These are phyloP conservation scores for Amorphotheca resinae DNA, from an alignment of 495 filamentous ascomycete genomes.

Conservation along the genomic window DNA sequence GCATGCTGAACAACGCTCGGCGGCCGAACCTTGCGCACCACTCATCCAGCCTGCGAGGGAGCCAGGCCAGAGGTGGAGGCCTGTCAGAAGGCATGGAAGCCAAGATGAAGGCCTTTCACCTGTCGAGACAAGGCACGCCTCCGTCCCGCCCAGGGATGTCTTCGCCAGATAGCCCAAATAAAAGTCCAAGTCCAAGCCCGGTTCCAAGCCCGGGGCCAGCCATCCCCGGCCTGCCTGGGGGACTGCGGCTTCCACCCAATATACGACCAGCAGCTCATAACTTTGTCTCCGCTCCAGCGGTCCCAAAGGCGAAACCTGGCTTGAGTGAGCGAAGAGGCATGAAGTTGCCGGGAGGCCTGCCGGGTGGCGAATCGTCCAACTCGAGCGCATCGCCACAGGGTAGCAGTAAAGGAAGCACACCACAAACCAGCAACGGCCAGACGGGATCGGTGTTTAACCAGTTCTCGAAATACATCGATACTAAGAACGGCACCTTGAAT, in stretches of 20 bases:
- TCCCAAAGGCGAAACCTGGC: constrained; percentile 22
- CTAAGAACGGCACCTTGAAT: constrained; percentile 77
- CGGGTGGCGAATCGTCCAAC: constrained; percentile 3
- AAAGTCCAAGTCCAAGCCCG: not conserved
- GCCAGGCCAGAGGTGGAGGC: constrained; percentile 25
- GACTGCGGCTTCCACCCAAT: constrained; percentile 30
- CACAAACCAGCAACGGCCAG: constrained; percentile 14
- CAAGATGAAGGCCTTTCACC: constrained; percentile 65
- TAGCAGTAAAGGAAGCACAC: constrained; percentile 11
- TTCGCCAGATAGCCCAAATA: constrained; percentile 10
- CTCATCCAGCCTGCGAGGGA: constrained; percentile 31
- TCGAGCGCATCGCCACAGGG: not conserved
- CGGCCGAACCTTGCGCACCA: constrained; percentile 42
- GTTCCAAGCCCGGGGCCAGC: not conserved
- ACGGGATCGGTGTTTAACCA: constrained; percentile 67
- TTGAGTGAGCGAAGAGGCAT: constrained; percentile 20
- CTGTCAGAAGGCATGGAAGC: constrained; percentile 72
- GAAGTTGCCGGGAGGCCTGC: constrained; percentile 20
- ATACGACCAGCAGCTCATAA: constrained; percentile 30
- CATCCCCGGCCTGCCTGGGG: constrained; percentile 27
- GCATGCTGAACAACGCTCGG: constrained; percentile 69
- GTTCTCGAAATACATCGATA: constrained; percentile 85
- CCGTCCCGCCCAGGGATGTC: constrained; percentile 34
- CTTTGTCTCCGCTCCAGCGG: constrained; percentile 35
- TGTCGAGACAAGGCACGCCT: constrained; percentile 47